Evolutionary conservation across 495 filamentous ascomycete species (phyloP).

Genomic region (Aspergillus wentii): DNA sequence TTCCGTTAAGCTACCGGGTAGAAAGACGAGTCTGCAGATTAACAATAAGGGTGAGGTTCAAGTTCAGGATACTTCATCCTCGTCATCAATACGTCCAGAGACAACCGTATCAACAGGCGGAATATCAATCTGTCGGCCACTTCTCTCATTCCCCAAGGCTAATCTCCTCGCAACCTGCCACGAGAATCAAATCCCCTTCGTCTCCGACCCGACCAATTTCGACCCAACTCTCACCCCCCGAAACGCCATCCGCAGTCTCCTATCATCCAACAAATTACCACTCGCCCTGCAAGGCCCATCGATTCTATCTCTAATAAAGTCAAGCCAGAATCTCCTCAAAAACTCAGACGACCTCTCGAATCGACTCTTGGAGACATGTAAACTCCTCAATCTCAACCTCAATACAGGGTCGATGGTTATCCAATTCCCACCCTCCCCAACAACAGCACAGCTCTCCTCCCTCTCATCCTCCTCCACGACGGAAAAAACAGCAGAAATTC

Average conservation of each 20-base stretch:
- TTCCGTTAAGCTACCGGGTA: constrained; percentile 5
- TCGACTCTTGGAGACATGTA: constrained; percentile 25
- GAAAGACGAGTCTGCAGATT: background rate
- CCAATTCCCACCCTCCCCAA: constrained; percentile 20
- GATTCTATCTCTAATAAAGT: constrained; percentile 50
- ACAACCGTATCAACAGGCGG: constrained; percentile 61
- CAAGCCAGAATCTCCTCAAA: constrained; percentile 25
- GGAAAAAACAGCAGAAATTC: no score
- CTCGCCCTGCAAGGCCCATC: constrained; percentile 60
- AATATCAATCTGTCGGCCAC: constrained; percentile 65
- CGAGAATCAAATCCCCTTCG: constrained; percentile 60
- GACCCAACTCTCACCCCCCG: constrained; percentile 71
- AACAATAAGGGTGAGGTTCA: background rate
- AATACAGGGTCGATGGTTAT: constrained; percentile 34
- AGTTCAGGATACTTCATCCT: background rate
- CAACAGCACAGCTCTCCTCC: constrained; percentile 1
- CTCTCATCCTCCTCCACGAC: no score
- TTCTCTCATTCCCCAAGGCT: constrained; percentile 69
- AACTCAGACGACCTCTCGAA: constrained; percentile 29
- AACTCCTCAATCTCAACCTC: constrained; percentile 33
- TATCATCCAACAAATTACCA: constrained; percentile 55
- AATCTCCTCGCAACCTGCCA: constrained; percentile 68
- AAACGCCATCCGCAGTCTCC: constrained; percentile 73
- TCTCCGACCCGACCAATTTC: constrained; percentile 81
- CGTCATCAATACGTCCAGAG: no score